A percentile compares a stretch with the other conserved stretches of the same genome.
Evolutionary conservation across 2,329 filamentous ascomycete species (phyloP).

Genomic region (Macroventuria anomochaeta): DNA sequence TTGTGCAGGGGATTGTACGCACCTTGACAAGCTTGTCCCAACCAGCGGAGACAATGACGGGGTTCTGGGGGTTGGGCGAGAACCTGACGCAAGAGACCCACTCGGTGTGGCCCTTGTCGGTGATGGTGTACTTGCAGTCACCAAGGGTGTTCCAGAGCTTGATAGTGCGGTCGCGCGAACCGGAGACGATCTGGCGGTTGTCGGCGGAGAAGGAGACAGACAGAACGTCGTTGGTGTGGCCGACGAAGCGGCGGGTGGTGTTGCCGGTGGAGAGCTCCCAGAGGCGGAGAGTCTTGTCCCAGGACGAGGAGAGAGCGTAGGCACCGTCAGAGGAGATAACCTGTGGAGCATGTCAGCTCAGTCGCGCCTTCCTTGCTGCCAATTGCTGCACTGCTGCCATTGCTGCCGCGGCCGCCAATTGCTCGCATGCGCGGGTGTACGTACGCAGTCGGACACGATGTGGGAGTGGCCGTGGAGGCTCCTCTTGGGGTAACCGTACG

Average conservation of each 20-base stretch:
- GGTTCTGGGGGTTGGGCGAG: conserved; percentile 99
- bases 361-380: conserved; percentile 27
- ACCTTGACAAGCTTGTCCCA: conserved; percentile 99
- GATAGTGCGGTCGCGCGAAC: conserved; percentile 97
- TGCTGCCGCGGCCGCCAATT: conserved; percentile 27
- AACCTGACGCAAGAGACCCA: conserved; percentile 99
- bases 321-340: conserved; percentile 99
- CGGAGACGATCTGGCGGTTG: conserved; percentile 99
- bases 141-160: conserved; percentile 99
- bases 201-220: conserved; percentile 99
- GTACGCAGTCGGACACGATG: conserved; percentile 99
- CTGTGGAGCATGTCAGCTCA: conserved; percentile 59
- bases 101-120: conserved; percentile 99
- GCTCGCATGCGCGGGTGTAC: conserved; percentile 52
- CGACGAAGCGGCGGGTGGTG: conserved; percentile 97
- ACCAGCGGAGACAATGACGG: conserved; percentile 96
- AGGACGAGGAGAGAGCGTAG: conserved; percentile 97
- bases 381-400: conserved; percentile 2
- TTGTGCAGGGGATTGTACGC: conserved; percentile 54
- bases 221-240: conserved; percentile 99
- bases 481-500: conserved; percentile 99
- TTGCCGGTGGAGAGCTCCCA: conserved; percentile 98
- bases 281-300: conserved; percentile 99
- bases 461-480: conserved; percentile 98
- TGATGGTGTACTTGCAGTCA: conserved; percentile 99